Percentiles rank a stretch among this genome's conserved stretches.
phyloP scores from a whole-genome alignment of 345 rosid genomes.

The Syzygium oleosum region DNA sequence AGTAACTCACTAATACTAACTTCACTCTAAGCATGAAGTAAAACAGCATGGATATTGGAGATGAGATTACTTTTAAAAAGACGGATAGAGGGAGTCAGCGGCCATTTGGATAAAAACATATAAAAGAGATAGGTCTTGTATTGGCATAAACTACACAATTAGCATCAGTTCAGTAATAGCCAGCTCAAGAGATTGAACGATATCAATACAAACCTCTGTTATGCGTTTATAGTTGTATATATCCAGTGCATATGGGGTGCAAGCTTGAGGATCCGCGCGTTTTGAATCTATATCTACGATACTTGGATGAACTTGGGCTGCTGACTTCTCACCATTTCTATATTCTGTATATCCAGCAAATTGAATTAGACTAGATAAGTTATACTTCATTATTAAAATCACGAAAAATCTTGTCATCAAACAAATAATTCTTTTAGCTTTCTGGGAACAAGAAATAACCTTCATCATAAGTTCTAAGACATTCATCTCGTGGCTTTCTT shows the following conservation, averaged over 20 bases:
- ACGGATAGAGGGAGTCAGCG: not conserved
- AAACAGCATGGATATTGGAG: not conserved
- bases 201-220: conserved; percentile 55
- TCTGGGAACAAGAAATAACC: conserved; percentile 7
- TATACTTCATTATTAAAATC: not conserved
- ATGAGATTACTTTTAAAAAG: not conserved
- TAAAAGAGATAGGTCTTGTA: not conserved
- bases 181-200: not conserved
- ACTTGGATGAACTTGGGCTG: conserved; percentile 15
- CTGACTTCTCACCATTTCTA: conserved; percentile 17
- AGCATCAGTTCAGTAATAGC: not conserved
- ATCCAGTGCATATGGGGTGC: conserved; percentile 72
- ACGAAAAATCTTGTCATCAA: not conserved
- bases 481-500: not conserved
- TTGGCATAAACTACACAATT: not conserved
- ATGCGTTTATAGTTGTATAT: conserved; percentile 49
- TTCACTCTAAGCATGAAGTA: not conserved
- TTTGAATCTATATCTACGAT: conserved; percentile 71
- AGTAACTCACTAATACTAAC: not conserved
- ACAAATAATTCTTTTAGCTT: not conserved
- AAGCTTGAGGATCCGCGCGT: conserved; percentile 51
- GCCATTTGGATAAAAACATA: not conserved
- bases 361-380: not conserved
- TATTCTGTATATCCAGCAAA: conserved; percentile 23
- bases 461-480: conserved; percentile 17